phyloP scores from a whole-genome alignment of 768 basidiomycete genomes.

The Scleroderma citrinum region DNA sequence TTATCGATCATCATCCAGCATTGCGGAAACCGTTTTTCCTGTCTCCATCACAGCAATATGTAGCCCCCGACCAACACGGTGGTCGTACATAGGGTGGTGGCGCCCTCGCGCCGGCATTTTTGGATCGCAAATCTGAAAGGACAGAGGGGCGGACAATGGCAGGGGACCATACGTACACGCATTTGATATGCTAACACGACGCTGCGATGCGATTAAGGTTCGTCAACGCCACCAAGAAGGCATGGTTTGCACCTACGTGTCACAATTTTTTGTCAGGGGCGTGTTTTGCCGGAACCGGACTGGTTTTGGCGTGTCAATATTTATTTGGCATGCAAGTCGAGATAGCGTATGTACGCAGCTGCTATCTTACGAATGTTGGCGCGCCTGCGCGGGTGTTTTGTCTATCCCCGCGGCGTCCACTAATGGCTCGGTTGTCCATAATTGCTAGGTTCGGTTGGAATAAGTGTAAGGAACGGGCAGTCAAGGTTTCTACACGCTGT shows the following conservation, averaged over 20 bases:
- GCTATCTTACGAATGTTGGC: background rate
- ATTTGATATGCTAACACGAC: too few relatives aligned
- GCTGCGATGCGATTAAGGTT: too few relatives aligned
- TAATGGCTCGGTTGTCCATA: background rate
- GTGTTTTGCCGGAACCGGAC: too few relatives aligned
- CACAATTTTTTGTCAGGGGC: too few relatives aligned
- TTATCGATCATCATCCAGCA: background rate
- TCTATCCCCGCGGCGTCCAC: background rate
- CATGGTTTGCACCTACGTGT: too few relatives aligned
- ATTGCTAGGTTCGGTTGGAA: background rate
- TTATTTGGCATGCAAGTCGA: background rate
- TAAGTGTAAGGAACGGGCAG: background rate
- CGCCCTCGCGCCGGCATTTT: background rate
- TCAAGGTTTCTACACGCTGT: background rate
- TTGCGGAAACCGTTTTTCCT: background rate
- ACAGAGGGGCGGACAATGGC: background rate
- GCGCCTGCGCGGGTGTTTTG: background rate
- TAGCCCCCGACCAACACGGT: background rate
- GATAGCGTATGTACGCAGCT: background rate
- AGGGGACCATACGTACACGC: too few relatives aligned
- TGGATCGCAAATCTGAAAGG: background rate
- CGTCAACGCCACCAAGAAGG: too few relatives aligned
- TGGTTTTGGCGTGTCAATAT: too few relatives aligned
- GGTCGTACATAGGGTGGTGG: background rate
- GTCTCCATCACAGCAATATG: background rate